Conservation (phyloP, 2,329 filamentous ascomycete species). For the Phyllosticta citrichinensis region DNA sequence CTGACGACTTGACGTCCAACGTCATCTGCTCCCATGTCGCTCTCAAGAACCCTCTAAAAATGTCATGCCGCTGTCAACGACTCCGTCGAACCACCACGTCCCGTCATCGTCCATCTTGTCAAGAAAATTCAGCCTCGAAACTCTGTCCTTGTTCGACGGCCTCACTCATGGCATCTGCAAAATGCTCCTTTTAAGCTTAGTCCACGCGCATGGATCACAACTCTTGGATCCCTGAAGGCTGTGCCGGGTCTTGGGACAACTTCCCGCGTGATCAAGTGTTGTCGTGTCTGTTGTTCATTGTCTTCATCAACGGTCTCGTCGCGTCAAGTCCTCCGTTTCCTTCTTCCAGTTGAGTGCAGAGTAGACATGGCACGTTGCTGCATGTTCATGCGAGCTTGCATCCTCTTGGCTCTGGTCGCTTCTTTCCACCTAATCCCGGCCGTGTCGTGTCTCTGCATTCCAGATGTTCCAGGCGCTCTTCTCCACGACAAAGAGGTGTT, state of each 20-base stretch:
- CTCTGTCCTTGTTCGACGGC: neutral
- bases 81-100: neutral
- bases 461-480: conserved; percentile 17
- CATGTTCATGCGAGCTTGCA: neutral
- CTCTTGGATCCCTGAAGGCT: neutral
- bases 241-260: neutral
- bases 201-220: neutral
- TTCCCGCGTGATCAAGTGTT: neutral
- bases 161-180: neutral
- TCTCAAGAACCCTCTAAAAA: neutral
- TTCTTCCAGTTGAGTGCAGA: neutral
- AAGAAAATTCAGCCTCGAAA: neutral
- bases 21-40: neutral
- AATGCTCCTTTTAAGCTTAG: neutral
- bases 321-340: neutral
- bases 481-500: conserved; percentile 15
- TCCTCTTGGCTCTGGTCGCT: neutral
- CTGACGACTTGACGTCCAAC: neutral
- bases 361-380: neutral
- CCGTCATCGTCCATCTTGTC: neutral
- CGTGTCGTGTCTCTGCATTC: conserved; percentile 16
- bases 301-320: neutral
- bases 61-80: neutral
- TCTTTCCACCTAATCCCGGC: neutral
- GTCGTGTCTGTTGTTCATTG: neutral